Conservation (phyloP, 768 basidiomycete species). For the Mycena crocata region DNA sequence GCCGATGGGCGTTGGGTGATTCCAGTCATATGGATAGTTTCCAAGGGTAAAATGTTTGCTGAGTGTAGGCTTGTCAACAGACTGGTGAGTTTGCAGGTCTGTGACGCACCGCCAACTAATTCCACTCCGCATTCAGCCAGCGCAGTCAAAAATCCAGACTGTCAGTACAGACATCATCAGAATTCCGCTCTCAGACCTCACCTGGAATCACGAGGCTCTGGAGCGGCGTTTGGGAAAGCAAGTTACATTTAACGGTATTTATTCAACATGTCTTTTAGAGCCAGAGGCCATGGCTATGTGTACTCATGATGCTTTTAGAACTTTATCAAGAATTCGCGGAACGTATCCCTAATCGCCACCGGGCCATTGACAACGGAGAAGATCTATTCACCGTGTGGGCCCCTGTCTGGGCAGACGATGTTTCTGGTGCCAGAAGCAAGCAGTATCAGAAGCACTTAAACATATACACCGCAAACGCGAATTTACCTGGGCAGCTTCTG, state of each 20-base stretch:
- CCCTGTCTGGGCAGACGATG: slow-evolving; percentile 32
- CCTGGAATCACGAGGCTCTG: slow-evolving; percentile 3
- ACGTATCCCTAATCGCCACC: slow-evolving; percentile 8
- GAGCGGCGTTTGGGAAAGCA: not conserved
- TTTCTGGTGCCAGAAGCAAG: slow-evolving; percentile 41
- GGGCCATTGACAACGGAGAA: slow-evolving; percentile 8
- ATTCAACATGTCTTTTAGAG: too few relatives aligned
- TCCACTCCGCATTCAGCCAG: not conserved
- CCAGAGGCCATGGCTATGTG: too few relatives aligned
- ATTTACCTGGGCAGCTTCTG: slow-evolving; percentile 41
- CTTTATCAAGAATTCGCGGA: not conserved
- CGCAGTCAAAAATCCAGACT: not conserved
- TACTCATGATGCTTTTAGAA: not conserved
- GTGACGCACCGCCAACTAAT: not conserved
- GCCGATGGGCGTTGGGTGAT: not conserved
- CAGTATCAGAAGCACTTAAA: slow-evolving; percentile 50
- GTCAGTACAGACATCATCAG: not conserved
- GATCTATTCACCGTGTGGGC: slow-evolving; percentile 26
- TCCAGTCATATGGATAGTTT: slow-evolving; percentile 11
- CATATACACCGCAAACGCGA: slow-evolving; percentile 42
- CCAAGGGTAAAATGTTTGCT: not conserved
- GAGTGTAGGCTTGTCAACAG: not conserved
- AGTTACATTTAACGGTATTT: not conserved
- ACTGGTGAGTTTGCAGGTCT: not conserved
- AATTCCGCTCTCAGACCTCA: not conserved